Evolutionary conservation across 306 rosid genomes (phyloP).

Genomic region (Trifolium pratense): DNA sequence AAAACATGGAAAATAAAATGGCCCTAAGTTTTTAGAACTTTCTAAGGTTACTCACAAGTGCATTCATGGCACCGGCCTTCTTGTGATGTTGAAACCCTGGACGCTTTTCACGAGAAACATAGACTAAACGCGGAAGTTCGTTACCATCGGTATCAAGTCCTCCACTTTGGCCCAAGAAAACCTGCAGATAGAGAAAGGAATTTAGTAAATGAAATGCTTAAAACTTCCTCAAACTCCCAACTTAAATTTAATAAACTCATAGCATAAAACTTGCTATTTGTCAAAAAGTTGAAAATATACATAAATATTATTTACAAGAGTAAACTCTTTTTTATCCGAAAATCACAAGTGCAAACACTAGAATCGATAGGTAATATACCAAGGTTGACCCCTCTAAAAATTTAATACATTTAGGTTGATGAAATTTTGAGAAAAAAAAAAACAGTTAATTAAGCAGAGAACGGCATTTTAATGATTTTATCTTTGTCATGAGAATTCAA

Average conservation of each 20-base stretch:
- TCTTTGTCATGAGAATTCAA: constrained; percentile 24
- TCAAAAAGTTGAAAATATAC: constrained; percentile 16
- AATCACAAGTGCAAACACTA: constrained; percentile 7
- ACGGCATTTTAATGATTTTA: constrained; percentile 1
- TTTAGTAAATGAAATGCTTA: constrained; percentile 13
- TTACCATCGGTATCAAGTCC: constrained; percentile 92
- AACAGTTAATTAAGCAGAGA: constrained; percentile 19
- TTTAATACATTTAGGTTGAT: constrained; percentile 20
- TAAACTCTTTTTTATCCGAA: neutral
- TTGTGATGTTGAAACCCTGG: constrained; percentile 99
- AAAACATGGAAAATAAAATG: neutral
- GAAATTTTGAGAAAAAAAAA: constrained; percentile 14
- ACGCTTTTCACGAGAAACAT: constrained; percentile 99
- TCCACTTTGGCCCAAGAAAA: constrained; percentile 98
- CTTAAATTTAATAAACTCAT: constrained; percentile 31
- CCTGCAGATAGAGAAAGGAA: constrained; percentile 55
- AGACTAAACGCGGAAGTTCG: constrained; percentile 90
- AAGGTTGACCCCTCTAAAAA: constrained; percentile 9
- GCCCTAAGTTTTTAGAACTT: neutral
- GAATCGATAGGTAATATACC: constrained; percentile 3
- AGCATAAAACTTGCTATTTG: constrained; percentile 3
- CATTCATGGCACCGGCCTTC: constrained; percentile 99
- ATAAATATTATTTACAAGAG: constrained; percentile 6
- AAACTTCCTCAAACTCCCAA: constrained; percentile 23
- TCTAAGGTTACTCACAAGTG: constrained; percentile 70